Evolutionary conservation across 2,329 filamentous ascomycete genomes (phyloP), one percentile per base, ranked within the genome.

Genomic region (Aspergillus sp.): DNA sequence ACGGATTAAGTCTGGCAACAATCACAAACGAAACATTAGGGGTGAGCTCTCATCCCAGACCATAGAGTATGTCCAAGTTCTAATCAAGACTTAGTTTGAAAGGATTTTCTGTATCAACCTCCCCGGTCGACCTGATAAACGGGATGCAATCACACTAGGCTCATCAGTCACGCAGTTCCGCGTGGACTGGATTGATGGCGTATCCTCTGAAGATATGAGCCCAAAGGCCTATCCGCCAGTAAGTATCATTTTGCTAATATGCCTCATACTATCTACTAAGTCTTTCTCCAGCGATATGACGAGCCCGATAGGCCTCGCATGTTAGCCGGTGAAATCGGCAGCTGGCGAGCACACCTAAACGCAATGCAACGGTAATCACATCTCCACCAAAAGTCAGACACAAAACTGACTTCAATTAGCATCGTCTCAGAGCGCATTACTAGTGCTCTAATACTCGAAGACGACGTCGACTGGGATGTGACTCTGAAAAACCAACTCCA

Each of bases 381-480:
- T 3, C 25, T 10, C 25, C 27, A 25, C 8, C 3, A 44, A 2
- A 6, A 36, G 1, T 8, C 25, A 10, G 25, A 17, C 10, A n/a
- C 15, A 15, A 17, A 15, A 5, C 27, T 30, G 30, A 50, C 25
- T n/a, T 21, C 8, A 15, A 5, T 27, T 27, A 50, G 47, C 2
- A 50, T 50, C 15, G 15, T 50, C 25, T 32, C 47, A 15, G 23
- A 30, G 3, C 47, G 47, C 8, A 17, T 30, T 13, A 32, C 25
- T 23, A 60, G 21, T 15, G 5, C 85, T 85, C 1, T 82, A 78
- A 73, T 82, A 53, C 77, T 81, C n/a, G 75, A 78, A 57, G 75
- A 78, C 52, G 75, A 77, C 52, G 71, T 73, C 30, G 76, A 77
- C 58, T 77, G 71, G 71, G 76, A 78, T 58, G 64, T 75, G 5